A percentile compares a stretch with the other conserved stretches of the same genome.
Conservation (phyloP, 179 eudicot species). For the Spinacia oleracea region DNA sequence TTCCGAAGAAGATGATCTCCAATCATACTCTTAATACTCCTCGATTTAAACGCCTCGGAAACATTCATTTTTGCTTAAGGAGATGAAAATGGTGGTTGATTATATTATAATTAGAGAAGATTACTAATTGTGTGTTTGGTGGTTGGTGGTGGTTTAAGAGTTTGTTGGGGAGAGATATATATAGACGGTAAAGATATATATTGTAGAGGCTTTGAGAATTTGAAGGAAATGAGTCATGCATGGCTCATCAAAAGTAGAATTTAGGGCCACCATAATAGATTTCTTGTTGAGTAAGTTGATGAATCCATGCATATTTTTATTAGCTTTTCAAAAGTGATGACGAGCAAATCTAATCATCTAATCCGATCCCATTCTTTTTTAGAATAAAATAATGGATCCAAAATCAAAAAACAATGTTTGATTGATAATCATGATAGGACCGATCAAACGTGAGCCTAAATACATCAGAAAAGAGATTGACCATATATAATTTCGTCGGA, state of each 20-base stretch:
- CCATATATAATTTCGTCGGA: no score
- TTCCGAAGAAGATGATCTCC: constrained; percentile 22
- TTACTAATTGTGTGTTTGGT: neutral
- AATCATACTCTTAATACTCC: constrained; percentile 18
- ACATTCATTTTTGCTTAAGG: constrained; percentile 13
- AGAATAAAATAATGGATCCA: no score
- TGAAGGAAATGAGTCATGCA: neutral
- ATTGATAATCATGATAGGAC: no score
- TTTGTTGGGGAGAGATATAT: neutral
- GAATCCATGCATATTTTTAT: constrained; percentile 9
- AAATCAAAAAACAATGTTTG: neutral
- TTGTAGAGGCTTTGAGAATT: neutral
- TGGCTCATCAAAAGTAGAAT: constrained; percentile 11
- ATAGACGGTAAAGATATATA: neutral
- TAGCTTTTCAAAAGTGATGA: constrained; percentile 1
- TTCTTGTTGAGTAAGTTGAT: constrained; percentile 18
- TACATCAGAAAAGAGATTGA: no score
- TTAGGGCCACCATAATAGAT: neutral
- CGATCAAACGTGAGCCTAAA: no score
- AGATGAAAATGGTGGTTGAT: neutral
- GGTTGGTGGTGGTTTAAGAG: neutral
- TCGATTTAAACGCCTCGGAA: constrained; percentile 20
- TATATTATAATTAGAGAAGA: no score
- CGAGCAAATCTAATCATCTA: neutral
- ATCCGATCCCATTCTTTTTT: neutral